Conservation (phyloP, 371 early-diverging fungal species). For the Smittium culicis region DNA sequence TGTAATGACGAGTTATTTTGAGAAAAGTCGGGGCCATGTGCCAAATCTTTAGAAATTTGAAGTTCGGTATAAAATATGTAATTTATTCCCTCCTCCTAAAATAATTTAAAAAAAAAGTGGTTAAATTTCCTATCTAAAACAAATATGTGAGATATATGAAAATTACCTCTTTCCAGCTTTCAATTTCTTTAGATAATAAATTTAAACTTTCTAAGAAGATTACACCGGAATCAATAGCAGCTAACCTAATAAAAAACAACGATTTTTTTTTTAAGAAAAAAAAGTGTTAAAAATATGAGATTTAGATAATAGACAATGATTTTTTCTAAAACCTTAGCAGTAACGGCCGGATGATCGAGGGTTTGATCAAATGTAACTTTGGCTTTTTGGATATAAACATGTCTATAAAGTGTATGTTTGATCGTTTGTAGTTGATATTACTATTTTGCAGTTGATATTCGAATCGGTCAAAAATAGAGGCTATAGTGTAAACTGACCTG, state of each 20-base stretch:
- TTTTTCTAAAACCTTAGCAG: no score
- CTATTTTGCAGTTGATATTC: background rate
- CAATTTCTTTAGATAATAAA: slow-evolving; percentile 27
- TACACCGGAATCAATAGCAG: slow-evolving; percentile 21
- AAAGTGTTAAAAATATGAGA: no score
- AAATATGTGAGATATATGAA: no score
- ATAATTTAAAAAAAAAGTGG: no score
- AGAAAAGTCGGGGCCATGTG: slow-evolving; percentile 27
- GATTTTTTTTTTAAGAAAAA: no score
- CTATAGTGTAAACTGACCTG: background rate
- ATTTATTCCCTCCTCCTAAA: slow-evolving; percentile 26
- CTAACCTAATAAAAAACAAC: no score
- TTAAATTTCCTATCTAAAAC: no score
- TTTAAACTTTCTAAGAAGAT: slow-evolving; percentile 19
- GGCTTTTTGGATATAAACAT: background rate
- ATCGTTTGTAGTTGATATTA: background rate
- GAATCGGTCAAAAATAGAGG: background rate
- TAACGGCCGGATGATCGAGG: slow-evolving; percentile 25
- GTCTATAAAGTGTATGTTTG: background rate
- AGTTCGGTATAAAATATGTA: slow-evolving; percentile 26
- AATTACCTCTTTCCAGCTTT: slow-evolving; percentile 26
- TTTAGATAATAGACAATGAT: no score
- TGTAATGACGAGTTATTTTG: background rate
- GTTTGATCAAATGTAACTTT: background rate
- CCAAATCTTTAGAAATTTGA: slow-evolving; percentile 25